Base-by-base conservation (phyloP, 2,329 filamentous ascomycete genomes). In the Blumeriella jaapii region DNA sequence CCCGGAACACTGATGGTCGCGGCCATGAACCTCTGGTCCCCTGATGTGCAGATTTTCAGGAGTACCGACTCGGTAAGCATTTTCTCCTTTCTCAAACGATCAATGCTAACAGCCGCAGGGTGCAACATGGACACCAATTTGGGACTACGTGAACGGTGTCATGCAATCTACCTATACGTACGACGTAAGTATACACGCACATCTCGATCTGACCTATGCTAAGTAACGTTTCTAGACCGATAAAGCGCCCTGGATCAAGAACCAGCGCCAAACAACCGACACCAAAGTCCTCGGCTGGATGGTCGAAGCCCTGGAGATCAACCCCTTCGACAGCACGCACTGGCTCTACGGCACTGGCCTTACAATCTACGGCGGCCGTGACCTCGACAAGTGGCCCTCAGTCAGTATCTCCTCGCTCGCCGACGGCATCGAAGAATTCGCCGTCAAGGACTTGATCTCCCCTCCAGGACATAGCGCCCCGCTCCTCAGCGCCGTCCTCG, bases 261-360 rank as follows among this genome's bases (percentile, higher is more conserved):
- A 40, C 12, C 37, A 35, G 22, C 34, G 35, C 20, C 33, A 32
- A 31, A 17, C 26, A 31, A 15, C 24, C 11, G 41, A 46, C 22
- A 41, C 47, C 15, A 44, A 48, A 15, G 33, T 42, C 28, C 27
- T 47, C 3, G 71, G 71, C 1, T 75, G 71, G 71, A 75, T 74
- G 71, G 68, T 75, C 10, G 71, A 75, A 47, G 57, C 65, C 0
- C 54, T 75, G 6, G 67, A 67, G 14, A 75, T 76, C 33, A 60
- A 75, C 46, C 71, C 71, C 0, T 61, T 65, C 16, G 68, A 76
- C 46, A 70, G 67, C 37, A 61, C 74, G 47, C 70, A 74, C 50
- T 74, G 69, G 67, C 56, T 75, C 0, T 76, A 75, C 39, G 69
- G 67, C 10, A 75, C 71, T 0, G 71, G 71, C 1, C 51, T 64